A percentile compares a stretch with the other conserved stretches of the same genome.
phyloP scores from a whole-genome alignment of 1,139 yeast genomes.

The Geotrichum aggregatum region DNA sequence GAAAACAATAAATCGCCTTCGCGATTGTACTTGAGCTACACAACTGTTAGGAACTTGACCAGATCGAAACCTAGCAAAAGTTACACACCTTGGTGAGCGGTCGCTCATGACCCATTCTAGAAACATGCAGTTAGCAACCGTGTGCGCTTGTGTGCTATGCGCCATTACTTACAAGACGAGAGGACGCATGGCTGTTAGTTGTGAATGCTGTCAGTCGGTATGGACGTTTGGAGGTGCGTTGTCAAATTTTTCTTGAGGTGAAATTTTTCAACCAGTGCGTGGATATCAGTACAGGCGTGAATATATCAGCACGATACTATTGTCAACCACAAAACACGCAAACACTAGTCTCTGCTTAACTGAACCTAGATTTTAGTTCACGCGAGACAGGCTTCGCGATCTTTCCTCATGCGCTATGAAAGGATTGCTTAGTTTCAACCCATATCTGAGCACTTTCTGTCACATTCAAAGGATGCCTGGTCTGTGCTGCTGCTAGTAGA shows the following conservation, averaged over 20 bases:
- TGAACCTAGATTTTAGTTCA: not conserved
- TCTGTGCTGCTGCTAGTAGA: too few species aligned
- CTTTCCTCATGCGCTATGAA: too few species aligned
- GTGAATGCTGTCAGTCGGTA: constrained; percentile 1
- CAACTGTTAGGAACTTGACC: constrained; percentile 55
- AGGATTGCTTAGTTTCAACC: too few species aligned
- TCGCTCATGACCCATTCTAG: constrained; percentile 38
- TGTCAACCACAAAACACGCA: not conserved
- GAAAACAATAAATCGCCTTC: constrained; percentile 94
- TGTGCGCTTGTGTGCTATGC: not conserved
- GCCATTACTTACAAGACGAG: constrained; percentile 21
- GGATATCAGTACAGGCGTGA: not conserved
- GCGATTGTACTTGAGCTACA: constrained; percentile 83
- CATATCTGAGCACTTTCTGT: too few species aligned
- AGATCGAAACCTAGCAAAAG: constrained; percentile 54
- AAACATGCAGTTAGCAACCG: constrained; percentile 16
- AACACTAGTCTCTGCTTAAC: not conserved
- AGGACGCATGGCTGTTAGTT: constrained; percentile 44
- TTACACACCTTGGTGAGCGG: constrained; percentile 31
- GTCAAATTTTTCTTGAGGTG: constrained; percentile 17
- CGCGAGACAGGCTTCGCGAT: too few species aligned
- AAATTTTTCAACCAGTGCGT: constrained; percentile 17
- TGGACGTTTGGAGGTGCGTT: constrained; percentile 11
- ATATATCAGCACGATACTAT: constrained; percentile 4
- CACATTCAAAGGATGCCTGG: too few species aligned